phyloP scores from a whole-genome alignment of 805 yeast species.

The Sungouiella thailandica region DNA sequence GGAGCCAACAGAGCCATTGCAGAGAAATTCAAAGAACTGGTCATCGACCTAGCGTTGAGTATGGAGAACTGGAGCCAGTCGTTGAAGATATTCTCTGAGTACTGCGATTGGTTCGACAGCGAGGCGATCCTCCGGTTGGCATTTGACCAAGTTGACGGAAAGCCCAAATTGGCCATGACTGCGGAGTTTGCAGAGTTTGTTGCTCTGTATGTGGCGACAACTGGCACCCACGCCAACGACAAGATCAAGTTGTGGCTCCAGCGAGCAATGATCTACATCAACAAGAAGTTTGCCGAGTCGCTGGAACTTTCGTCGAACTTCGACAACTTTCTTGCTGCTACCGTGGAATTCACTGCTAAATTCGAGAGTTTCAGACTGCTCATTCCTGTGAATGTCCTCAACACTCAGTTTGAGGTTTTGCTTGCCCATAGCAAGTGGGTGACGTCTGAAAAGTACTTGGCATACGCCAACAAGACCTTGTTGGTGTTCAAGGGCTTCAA shows the following conservation, averaged over 20 bases:
- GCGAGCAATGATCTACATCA: slow-evolving; percentile 54
- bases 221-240: slow-evolving; percentile 17
- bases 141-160: slow-evolving; percentile 15
- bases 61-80: slow-evolving; percentile 16
- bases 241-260: slow-evolving; percentile 48
- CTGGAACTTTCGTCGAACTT: slow-evolving; percentile 22
- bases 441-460: slow-evolving; percentile 33
- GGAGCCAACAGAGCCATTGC: slow-evolving; percentile 8
- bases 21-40: slow-evolving; percentile 5
- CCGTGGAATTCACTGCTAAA: slow-evolving; percentile 12
- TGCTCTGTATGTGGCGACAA: slow-evolving; percentile 6
- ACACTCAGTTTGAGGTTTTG: slow-evolving; percentile 63
- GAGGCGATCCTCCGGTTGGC: slow-evolving; percentile 17
- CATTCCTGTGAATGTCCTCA: slow-evolving; percentile 44
- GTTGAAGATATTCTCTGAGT: slow-evolving; percentile 13
- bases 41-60: slow-evolving; percentile 13
- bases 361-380: slow-evolving; percentile 22
- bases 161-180: slow-evolving; percentile 24
- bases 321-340: slow-evolving; percentile 22
- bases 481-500: slow-evolving; percentile 32
- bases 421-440: slow-evolving; percentile 46
- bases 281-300: slow-evolving; percentile 58
- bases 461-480: slow-evolving; percentile 39
- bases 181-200: slow-evolving; percentile 26
- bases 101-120: slow-evolving; percentile 6